phyloP scores from a whole-genome alignment of 202 grass and related monocot species.

The Saccharum hybrid region DNA sequence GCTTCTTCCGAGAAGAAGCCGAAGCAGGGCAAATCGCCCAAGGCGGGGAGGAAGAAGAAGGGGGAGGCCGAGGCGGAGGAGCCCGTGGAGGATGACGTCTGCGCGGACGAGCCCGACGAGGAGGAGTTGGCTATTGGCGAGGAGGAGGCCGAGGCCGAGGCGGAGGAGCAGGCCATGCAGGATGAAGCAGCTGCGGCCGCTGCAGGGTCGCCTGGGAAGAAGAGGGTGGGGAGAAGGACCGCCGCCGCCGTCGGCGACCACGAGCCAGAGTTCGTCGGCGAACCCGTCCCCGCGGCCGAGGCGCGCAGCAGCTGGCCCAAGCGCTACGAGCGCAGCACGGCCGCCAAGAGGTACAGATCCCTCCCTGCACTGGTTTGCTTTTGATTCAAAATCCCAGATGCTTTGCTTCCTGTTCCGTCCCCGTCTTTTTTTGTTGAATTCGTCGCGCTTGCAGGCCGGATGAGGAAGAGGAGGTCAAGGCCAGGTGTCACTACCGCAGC shows the following conservation, averaged over 20 bases:
- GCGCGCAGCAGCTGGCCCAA: constrained; percentile 47
- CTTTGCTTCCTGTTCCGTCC: not conserved
- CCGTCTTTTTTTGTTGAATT: not conserved
- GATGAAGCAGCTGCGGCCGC: not conserved
- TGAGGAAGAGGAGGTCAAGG: constrained; percentile 45
- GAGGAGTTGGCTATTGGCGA: constrained; percentile 47
- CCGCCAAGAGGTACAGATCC: not conserved
- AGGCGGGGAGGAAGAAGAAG: constrained; percentile 9
- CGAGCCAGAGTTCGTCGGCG: constrained; percentile 45
- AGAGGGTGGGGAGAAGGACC: constrained; percentile 28
- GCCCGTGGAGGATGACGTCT: constrained; percentile 41
- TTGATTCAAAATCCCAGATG: not conserved
- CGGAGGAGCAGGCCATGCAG: not conserved
- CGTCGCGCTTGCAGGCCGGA: not conserved
- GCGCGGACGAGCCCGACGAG: constrained; percentile 58
- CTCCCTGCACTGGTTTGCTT: not conserved
- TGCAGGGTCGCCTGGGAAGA: constrained; percentile 13
- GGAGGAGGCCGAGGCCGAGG: constrained; percentile 35
- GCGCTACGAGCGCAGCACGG: constrained; percentile 26
- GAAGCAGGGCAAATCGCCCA: not conserved
- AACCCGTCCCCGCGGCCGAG: constrained; percentile 39
- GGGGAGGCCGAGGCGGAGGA: not conserved
- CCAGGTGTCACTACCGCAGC: constrained; percentile 48
- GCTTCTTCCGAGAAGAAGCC: constrained; percentile 31
- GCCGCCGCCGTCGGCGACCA: not conserved